Percentiles rank a stretch among this genome's conserved stretches.
Conservation (phyloP, 176 grass and related monocot species). For the Saccharum officinarum region DNA sequence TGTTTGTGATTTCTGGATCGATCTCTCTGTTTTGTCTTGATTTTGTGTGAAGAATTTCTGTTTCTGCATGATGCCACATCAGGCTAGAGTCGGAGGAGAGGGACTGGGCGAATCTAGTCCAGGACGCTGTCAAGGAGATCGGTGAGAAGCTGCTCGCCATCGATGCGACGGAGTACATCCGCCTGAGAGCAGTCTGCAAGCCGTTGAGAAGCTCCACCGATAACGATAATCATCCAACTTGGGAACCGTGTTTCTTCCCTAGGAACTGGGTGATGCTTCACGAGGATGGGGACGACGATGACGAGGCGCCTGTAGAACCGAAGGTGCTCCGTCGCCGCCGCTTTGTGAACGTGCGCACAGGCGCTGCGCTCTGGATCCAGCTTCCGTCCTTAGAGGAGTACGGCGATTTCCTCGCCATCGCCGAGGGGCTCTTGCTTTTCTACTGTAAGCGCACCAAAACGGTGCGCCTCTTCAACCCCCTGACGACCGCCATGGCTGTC, state of each 20-base stretch:
- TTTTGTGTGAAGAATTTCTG: neutral
- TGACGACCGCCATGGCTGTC: neutral
- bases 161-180: neutral
- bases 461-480: neutral
- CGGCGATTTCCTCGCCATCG: accelerated
- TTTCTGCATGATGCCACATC: neutral
- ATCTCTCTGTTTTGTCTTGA: neutral
- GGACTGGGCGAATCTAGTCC: neutral
- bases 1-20: neutral
- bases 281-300: neutral
- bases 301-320: neutral
- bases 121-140: neutral
- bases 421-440: neutral
- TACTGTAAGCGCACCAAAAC: neutral
- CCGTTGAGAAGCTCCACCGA: neutral
- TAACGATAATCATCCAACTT: too few relatives aligned
- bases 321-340: too few relatives aligned
- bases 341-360: neutral
- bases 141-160: neutral
- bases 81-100: neutral
- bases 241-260: neutral
- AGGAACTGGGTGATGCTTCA: neutral
- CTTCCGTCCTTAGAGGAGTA: neutral
- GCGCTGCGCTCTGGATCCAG: neutral
- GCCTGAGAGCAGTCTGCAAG: neutral